Evolutionary conservation across 176 grass and related monocot species (phyloP), one percentile per base, ranked within the genome.

Genomic region (Ananas comosus): DNA sequence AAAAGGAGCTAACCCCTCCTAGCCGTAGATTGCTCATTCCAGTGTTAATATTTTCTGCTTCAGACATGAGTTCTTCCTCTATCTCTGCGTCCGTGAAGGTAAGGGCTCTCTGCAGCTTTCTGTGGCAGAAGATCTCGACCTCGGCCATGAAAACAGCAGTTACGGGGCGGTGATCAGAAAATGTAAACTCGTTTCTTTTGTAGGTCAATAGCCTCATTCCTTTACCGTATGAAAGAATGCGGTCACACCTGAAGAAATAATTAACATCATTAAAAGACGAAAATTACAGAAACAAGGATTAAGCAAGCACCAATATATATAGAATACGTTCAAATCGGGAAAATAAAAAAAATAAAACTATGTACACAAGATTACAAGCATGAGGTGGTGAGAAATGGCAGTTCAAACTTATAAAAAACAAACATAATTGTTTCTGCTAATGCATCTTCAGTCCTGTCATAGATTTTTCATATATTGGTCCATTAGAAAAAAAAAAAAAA

Each of bases 131-230:
- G 73, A 99, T 86, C 69, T 99, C 94, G 48, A 84, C 82, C 70
- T 93, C 89, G 10, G 73, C 72, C 61, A 74, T 82, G 79, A 83
- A 93, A 13, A 90, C 82, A 29, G 89, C 89, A 65, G 71, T 90
- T 50, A 99, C 94, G 18, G 89, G 94, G 16, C 89, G 83, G 72
- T 99, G 94, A 85, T 99, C 89, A 0, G 94, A 99, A 71, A 92
- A 51, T 12, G 83, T 90, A 53, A 81, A 53, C 56, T 93, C 87
- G 23, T 50, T 76, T 69, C 80, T 84, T 63, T 67, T 81, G 51
- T 93, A 97, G 33, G 80, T 71, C 61, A 86, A 0, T 75, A 93
- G 28, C 66, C 72, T 89, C 76, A 88, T 75, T 27, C 75, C 94
- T 59, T 88, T 93, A 11, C 94, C 94, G 61, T 85, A 85, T 12